Base-by-base conservation (phyloP, 2,329 filamentous ascomycete genomes). In the Stylonectria norvegica region DNA sequence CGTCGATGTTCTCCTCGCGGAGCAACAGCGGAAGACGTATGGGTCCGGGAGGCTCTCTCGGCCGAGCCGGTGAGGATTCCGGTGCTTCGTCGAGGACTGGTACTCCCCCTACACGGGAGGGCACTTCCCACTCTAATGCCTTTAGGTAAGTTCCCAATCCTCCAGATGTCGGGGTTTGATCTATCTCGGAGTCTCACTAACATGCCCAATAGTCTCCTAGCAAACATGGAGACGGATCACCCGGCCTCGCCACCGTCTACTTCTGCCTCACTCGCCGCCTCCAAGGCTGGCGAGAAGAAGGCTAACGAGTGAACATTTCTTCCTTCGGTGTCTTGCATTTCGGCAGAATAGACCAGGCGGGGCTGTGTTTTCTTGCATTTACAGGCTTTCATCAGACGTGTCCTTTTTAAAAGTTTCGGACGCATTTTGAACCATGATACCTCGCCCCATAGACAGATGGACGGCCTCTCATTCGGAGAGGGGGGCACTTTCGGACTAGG, bases 21-120 rank as follows among this genome's bases (percentile, higher is more conserved):
- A 94, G 87, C 72, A 91, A 89, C 72, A 96, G 90, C 62, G 87
- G 89, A 50, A 83, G 89, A 53, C 82, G 84, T 61, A 76, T 93
- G 55, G 86, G 86, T 45, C 86, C 86, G 51, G 84, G 84, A 58
- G 79, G 84, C 56, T 76, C 84, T 51, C 72, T 90, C 50, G 79
- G 79, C 53, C 81, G 86, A 56, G 78, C 82, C 47, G 83, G 82
- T 45, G 89, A 95, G 58, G 89, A 95, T 56, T 96, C 90, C 47
- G 86, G 81, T 56, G 80, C 84, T 53, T 94, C 89, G 40, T 96
- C 90, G 45, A 83, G 93, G 54, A 94, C 89, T 40, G 88, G 86
- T 57, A 97, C 91, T 34, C 90, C 90, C 40, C 86, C 89, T 32
- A 78, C 77, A 15, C 66, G 71, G 39, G 68, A 73, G 47, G 63